phyloP scores from a whole-genome alignment of 2,329 filamentous ascomycete genomes.

The Fonsecaea monophora region DNA sequence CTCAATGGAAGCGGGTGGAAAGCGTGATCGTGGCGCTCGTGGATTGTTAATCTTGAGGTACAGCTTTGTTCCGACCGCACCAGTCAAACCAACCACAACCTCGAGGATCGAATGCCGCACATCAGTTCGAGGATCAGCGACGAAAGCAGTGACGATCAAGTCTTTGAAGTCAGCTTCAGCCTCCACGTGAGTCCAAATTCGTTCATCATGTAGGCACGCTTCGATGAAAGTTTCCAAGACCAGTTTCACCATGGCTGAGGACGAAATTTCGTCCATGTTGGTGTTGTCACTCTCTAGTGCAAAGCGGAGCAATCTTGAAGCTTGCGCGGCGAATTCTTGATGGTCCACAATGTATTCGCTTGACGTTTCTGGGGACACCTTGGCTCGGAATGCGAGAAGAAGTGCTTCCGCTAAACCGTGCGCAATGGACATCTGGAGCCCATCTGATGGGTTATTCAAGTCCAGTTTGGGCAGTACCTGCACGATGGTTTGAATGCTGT shows the following conservation, averaged over 20 bases:
- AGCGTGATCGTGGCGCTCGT: slow-evolving; percentile 37
- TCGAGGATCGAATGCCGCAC: slow-evolving; percentile 38
- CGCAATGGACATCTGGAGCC: slow-evolving; percentile 59
- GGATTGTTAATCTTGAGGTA: slow-evolving; percentile 35
- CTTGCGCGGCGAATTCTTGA: slow-evolving; percentile 30
- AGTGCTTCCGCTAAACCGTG: slow-evolving; percentile 65
- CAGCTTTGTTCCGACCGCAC: slow-evolving; percentile 32
- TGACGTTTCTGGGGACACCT: slow-evolving; percentile 39
- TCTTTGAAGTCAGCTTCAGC: slow-evolving; percentile 24
- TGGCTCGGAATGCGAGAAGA: slow-evolving; percentile 63
- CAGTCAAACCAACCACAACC: slow-evolving; percentile 37
- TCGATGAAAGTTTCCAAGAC: slow-evolving; percentile 57
- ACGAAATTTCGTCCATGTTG: slow-evolving; percentile 22
- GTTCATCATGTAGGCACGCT: slow-evolving; percentile 54
- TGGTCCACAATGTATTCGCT: slow-evolving; percentile 45
- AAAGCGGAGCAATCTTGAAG: slow-evolving; percentile 35
- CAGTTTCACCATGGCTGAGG: slow-evolving; percentile 30
- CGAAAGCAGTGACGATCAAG: slow-evolving; percentile 32
- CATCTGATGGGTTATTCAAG: slow-evolving; percentile 56
- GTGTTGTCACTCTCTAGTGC: slow-evolving; percentile 16
- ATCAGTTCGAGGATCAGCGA: slow-evolving; percentile 46
- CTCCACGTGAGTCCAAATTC: slow-evolving; percentile 51
- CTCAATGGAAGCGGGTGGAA: slow-evolving; percentile 36
- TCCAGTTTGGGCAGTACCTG: slow-evolving; percentile 66
- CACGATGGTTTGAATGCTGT: slow-evolving; percentile 62